Base-by-base conservation (phyloP, 345 rosid genomes). In the Citrus inodora region DNA sequence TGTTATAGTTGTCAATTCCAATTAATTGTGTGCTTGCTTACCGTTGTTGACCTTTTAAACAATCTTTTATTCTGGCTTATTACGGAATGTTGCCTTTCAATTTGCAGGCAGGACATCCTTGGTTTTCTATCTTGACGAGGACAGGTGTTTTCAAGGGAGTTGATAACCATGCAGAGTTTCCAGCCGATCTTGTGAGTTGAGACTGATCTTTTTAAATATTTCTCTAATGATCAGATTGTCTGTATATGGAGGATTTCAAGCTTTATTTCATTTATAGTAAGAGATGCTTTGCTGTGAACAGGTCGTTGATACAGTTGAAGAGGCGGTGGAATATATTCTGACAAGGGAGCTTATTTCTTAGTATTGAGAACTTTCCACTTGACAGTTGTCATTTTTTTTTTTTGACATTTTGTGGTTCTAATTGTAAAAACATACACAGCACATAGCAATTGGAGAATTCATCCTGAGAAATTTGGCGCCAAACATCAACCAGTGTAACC, bases 51-150 rank as follows among this genome's bases (percentile, higher is more conserved):
- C 28, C 35, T 9, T 67, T 17, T 19, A 11, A 11, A 46, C 40
- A 63, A 46, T 62, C 58, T 17, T 27, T 63, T 46, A n/a, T 38
- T 62, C 27, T 2, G 27, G 56, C 32, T 53, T 65, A 40, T 32
- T 24, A 16, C 5, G 37, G 48, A 25, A 40, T 33, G 25, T 4
- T 25, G 60, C 9, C 68, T 21, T 62, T 6, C 6, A 14, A 55
- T 37, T 82, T 84, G 40, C 86, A 85, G 91, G 85, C 88, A 0
- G 87, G 88, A 67, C 79, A 65, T 63, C 87, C 87, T 40, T 88
- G 91, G 88, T 88, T 86, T 82, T 86, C 86, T 46, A 83, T 88
- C 75, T 76, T 88, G 67, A 88, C 88, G 5, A 85, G 86, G 76
- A 83, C 89, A 0, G 88, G 91, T 1, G 86, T 88, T 58, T 88